phyloP scores from a whole-genome alignment of 2,329 filamentous ascomycete genomes.

The Verticillium albo-atrum region DNA sequence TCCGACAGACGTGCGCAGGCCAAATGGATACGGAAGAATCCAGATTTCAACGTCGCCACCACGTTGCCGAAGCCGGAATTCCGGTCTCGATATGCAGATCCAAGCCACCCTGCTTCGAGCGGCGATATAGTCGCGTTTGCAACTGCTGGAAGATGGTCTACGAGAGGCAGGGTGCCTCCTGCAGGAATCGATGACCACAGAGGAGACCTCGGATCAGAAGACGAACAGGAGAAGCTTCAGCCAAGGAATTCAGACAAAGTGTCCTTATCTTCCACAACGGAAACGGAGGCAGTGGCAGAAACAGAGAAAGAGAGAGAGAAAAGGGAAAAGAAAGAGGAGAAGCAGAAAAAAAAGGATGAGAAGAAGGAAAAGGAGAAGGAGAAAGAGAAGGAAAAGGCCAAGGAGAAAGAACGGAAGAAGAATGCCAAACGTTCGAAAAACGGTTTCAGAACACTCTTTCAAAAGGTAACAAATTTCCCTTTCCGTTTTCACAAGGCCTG shows the following conservation, averaged over 20 bases:
- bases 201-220: background rate
- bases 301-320: background rate
- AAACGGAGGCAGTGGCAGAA: background rate
- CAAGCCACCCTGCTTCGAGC: constrained; percentile 19
- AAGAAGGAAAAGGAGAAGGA: background rate
- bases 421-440: background rate
- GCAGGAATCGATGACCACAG: background rate
- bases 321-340: background rate
- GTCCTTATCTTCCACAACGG: no score
- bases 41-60: constrained; percentile 10
- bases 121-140: constrained; percentile 18
- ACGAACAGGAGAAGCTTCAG: constrained; percentile 4
- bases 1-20: constrained; percentile 15
- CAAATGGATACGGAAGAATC: constrained; percentile 15
- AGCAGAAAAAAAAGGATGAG: background rate
- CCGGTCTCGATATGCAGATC: constrained; percentile 19
- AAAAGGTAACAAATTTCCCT: background rate
- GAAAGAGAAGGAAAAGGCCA: background rate
- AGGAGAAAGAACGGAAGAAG: background rate
- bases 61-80: constrained; percentile 17
- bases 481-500: no score
- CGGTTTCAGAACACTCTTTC: constrained; percentile 4
- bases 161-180: background rate
- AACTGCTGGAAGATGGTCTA: constrained; percentile 13
- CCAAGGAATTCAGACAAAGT: background rate